A percentile compares a stretch with the other conserved stretches of the same genome.
Conservation (phyloP, 2,329 filamentous ascomycete species). For the Aspergillus piperis region DNA sequence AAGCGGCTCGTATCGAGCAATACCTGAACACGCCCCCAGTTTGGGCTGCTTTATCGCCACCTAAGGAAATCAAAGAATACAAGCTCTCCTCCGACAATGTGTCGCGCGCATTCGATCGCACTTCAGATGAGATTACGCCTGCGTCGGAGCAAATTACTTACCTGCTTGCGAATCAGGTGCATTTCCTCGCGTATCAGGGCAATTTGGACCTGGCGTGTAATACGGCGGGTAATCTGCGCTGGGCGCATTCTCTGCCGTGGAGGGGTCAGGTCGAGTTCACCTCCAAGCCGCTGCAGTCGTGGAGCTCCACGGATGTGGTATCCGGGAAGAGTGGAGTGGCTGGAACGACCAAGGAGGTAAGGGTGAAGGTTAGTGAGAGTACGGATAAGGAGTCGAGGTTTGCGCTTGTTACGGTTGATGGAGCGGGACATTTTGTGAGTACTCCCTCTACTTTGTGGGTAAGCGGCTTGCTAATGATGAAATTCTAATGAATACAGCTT, state of each 20-base stretch:
- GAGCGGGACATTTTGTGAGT: constrained; percentile 19
- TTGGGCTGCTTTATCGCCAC: constrained; percentile 21
- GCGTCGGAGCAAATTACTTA: constrained; percentile 3
- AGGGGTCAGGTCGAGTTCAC: constrained; percentile 27
- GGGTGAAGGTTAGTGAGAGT: not conserved
- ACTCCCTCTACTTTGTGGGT: not conserved
- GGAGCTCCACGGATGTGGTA: constrained; percentile 14
- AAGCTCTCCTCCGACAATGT: constrained; percentile 13
- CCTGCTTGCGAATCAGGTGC: constrained; percentile 17
- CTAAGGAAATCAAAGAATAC: constrained; percentile 18
- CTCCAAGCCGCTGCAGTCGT: constrained; percentile 19
- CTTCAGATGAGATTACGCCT: constrained; percentile 18
- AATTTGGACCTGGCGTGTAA: constrained; percentile 32
- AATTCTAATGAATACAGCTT: constrained; percentile 3
- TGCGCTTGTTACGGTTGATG: constrained; percentile 19
- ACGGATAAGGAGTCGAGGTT: constrained; percentile 6
- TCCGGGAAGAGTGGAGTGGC: constrained; percentile 9
- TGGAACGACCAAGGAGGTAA: constrained; percentile 14
- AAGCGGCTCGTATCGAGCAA: constrained; percentile 17
- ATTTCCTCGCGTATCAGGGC: constrained; percentile 28
- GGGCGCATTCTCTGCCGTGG: constrained; percentile 26
- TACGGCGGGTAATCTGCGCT: constrained; percentile 27
- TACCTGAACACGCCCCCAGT: constrained; percentile 24
- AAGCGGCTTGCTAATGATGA: not conserved
- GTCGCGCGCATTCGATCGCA: constrained; percentile 13